Percentiles rank a stretch among this genome's conserved stretches.
These are phyloP conservation scores for Epithemia pelagica DNA, from an alignment of 108 stramenopile genomes.

Conservation along the genomic window DNA sequence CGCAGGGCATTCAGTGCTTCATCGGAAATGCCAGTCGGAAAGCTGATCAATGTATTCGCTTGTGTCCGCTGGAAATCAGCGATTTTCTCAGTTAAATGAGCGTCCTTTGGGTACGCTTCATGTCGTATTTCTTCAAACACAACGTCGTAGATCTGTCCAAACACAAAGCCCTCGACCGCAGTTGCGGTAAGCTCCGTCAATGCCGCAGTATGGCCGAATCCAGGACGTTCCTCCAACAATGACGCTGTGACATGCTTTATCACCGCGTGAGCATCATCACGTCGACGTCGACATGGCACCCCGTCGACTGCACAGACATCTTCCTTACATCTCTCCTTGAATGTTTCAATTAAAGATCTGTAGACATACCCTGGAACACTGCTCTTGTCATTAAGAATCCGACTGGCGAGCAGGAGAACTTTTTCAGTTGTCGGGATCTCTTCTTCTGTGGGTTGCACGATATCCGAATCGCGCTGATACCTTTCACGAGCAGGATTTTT, in stretches of 20 bases:
- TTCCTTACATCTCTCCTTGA: constrained; percentile 5
- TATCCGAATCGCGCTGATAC: constrained; percentile 62
- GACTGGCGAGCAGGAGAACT: constrained; percentile 64
- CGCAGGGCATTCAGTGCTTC: constrained; percentile 46
- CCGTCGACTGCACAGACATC: background rate
- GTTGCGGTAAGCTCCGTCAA: constrained; percentile 70
- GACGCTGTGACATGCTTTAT: constrained; percentile 85
- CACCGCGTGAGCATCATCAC: constrained; percentile 74
- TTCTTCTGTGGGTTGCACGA: constrained; percentile 54
- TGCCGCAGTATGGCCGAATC: constrained; percentile 48
- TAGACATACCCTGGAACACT: constrained; percentile 79
- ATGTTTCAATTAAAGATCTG: constrained; percentile 50
- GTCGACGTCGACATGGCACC: constrained; percentile 20
- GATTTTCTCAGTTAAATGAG: constrained; percentile 38
- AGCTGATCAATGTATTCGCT: background rate
- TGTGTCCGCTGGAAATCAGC: constrained; percentile 20
- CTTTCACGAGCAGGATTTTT: constrained; percentile 39
- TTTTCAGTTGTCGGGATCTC: constrained; percentile 74
- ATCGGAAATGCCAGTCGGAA: background rate
- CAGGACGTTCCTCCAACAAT: constrained; percentile 66
- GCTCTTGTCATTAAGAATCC: constrained; percentile 70
- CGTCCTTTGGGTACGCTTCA: constrained; percentile 33
- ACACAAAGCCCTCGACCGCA: constrained; percentile 72
- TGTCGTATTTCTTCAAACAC: constrained; percentile 48
- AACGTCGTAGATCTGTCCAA: constrained; percentile 71